A percentile compares a stretch with the other conserved stretches of the same genome.
Conservation (phyloP, 768 basidiomycete genomes). For the Mycena kentingensis region DNA sequence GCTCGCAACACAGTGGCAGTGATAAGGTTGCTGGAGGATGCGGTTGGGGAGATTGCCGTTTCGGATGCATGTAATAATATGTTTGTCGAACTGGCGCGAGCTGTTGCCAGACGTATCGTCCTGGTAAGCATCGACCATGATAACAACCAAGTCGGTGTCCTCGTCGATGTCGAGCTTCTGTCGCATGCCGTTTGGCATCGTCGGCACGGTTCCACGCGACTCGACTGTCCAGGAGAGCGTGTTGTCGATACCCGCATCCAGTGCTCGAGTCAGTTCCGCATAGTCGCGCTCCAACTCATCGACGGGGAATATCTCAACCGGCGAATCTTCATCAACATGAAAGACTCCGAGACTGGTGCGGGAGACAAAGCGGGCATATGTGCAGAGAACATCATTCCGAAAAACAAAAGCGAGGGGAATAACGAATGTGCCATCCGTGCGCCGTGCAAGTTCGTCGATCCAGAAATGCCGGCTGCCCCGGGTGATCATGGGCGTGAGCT, state of each 20-base stretch:
- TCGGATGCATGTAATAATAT: constrained; percentile 35
- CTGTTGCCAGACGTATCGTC: constrained; percentile 39
- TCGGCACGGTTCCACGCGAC: background rate
- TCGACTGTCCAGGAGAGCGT: background rate
- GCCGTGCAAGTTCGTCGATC: constrained; percentile 14
- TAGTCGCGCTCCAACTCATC: constrained; percentile 1
- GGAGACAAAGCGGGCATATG: background rate
- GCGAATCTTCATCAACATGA: background rate
- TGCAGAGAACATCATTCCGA: background rate
- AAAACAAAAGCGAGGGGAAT: constrained; percentile 1
- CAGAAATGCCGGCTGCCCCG: constrained; percentile 15
- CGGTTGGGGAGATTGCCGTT: constrained; percentile 32
- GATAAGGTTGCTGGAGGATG: constrained; percentile 34
- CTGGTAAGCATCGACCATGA: constrained; percentile 7
- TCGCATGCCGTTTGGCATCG: constrained; percentile 1
- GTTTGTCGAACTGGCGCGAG: constrained; percentile 42
- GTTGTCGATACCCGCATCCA: background rate
- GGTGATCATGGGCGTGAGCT: constrained; percentile 15
- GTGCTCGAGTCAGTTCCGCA: background rate
- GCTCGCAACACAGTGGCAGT: constrained; percentile 29
- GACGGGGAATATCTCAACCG: background rate
- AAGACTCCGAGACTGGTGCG: background rate
- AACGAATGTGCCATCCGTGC: constrained; percentile 3
- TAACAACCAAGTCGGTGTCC: background rate
- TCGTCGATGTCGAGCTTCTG: background rate